Evolutionary conservation across 805 yeast species (phyloP).

Genomic region (Starmerella stigmatis): DNA sequence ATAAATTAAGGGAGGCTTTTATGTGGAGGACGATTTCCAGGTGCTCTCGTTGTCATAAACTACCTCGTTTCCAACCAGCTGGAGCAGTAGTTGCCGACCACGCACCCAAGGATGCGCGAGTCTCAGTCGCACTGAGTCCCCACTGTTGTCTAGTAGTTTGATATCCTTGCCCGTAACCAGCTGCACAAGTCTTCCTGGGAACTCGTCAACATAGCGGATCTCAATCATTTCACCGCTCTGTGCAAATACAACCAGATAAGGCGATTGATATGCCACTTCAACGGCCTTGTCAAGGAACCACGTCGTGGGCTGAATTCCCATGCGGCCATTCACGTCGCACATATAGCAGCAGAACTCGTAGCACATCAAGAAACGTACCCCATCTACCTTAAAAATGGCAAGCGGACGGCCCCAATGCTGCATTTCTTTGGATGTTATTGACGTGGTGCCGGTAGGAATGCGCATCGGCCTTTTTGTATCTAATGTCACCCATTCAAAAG

Average conservation of each 20-base stretch:
- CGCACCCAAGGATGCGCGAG: slow-evolving; percentile 57
- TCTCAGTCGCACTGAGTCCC: slow-evolving; percentile 34
- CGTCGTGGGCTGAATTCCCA: slow-evolving; percentile 35
- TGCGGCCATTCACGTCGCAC: slow-evolving; percentile 40
- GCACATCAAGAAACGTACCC: slow-evolving; percentile 46
- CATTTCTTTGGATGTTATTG: slow-evolving; percentile 10
- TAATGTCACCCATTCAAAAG: slow-evolving; percentile 54
- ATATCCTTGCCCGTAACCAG: slow-evolving; percentile 65
- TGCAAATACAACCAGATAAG: slow-evolving; percentile 45
- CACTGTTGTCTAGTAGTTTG: slow-evolving; percentile 34
- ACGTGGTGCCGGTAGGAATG: slow-evolving; percentile 35
- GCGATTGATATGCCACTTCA: slow-evolving; percentile 32
- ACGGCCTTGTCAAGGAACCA: slow-evolving; percentile 32
- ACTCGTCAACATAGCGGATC: slow-evolving; percentile 44
- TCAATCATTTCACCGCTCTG: slow-evolving; percentile 52
- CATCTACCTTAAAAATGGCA: slow-evolving; percentile 44
- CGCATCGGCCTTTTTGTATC: slow-evolving; percentile 47
- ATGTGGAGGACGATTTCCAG: slow-evolving; percentile 17
- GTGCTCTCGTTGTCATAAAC: slow-evolving; percentile 13
- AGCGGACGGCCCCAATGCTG: slow-evolving; percentile 33
- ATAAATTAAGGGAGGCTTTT: neutral
- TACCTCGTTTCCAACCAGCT: slow-evolving; percentile 24
- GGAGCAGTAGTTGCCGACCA: slow-evolving; percentile 52
- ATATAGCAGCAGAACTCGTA: slow-evolving; percentile 64
- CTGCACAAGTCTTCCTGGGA: slow-evolving; percentile 37